Percentiles rank a stretch among this genome's conserved stretches.
These are phyloP conservation scores for Kuraishia capsulata DNA, from an alignment of 805 yeast species.

Conservation along the genomic window DNA sequence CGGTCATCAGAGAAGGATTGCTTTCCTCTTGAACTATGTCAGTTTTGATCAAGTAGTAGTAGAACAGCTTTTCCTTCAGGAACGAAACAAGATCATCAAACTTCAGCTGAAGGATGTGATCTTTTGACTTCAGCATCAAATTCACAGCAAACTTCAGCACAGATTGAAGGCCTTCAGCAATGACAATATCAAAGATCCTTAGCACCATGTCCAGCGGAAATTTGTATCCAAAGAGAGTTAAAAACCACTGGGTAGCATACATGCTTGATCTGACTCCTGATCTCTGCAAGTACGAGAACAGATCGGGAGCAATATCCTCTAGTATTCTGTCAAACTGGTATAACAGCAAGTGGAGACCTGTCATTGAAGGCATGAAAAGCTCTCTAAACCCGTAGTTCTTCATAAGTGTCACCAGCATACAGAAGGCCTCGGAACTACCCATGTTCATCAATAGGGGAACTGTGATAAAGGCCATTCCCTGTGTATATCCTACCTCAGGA, in stretches of 20 bases:
- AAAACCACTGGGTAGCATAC: constrained; percentile 98
- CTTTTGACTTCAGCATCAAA: constrained; percentile 62
- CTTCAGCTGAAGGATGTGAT: constrained; percentile 44
- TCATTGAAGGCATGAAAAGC: constrained; percentile 83
- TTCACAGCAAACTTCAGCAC: constrained; percentile 78
- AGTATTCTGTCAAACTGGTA: constrained; percentile 87
- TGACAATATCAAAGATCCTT: constrained; percentile 78
- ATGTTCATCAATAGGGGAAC: constrained; percentile 79
- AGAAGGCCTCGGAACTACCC: constrained; percentile 79
- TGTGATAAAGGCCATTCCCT: constrained; percentile 92
- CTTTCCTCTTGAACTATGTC: constrained; percentile 9
- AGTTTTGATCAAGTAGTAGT: constrained; percentile 43
- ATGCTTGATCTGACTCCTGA: constrained; percentile 88
- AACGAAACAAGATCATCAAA: constrained; percentile 75
- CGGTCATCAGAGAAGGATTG: not conserved
- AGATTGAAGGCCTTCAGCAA: constrained; percentile 88
- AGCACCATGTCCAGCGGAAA: constrained; percentile 86
- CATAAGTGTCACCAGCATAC: constrained; percentile 75
- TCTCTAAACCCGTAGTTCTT: constrained; percentile 73
- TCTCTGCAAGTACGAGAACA: constrained; percentile 67
- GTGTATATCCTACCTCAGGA: constrained; percentile 94
- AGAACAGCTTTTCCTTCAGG: constrained; percentile 73
- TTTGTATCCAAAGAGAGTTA: constrained; percentile 90
- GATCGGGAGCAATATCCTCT: constrained; percentile 65
- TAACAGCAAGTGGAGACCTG: constrained; percentile 75